Percentiles rank a stretch among this genome's conserved stretches.
phyloP scores from a whole-genome alignment of 305 asterid genomes.

The Nicotiana rustica region DNA sequence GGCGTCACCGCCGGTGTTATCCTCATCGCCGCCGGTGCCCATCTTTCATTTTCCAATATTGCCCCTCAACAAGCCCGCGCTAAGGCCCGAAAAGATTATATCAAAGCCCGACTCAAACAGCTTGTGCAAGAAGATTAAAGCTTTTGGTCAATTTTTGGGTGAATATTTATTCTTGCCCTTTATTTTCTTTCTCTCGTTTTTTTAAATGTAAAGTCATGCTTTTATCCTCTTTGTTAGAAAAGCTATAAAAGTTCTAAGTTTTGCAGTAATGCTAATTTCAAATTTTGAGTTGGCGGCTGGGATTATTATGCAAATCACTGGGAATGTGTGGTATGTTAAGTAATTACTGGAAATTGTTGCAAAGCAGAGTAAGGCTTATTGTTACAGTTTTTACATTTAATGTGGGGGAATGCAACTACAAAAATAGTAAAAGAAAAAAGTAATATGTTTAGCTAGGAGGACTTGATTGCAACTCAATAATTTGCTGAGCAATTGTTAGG shows the following conservation, averaged over 20 bases:
- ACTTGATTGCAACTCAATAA: not conserved
- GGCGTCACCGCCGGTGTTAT: conserved; percentile 60
- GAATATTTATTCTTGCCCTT: not conserved
- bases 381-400: not conserved
- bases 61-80: conserved; percentile 74
- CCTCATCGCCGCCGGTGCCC: conserved; percentile 53
- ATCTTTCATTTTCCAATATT: conserved; percentile 68
- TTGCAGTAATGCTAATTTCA: not conserved
- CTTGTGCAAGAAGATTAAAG: conserved; percentile 50
- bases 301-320: not conserved
- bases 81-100: conserved; percentile 64
- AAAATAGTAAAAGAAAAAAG: not conserved
- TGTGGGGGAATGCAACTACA: not conserved
- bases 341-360: conserved; percentile 10
- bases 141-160: not conserved
- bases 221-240: not conserved
- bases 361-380: not conserved
- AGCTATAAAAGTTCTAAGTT: not conserved
- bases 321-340: not conserved
- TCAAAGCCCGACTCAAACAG: conserved; percentile 67
- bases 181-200: not conserved
- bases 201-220: not conserved
- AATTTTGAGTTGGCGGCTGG: not conserved
- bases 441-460: not conserved
- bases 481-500: no score